Evolutionary conservation across 1,284 basidiomycete genomes (phyloP), one percentile per base, ranked within the genome.

Genomic region (Irpex sp.): DNA sequence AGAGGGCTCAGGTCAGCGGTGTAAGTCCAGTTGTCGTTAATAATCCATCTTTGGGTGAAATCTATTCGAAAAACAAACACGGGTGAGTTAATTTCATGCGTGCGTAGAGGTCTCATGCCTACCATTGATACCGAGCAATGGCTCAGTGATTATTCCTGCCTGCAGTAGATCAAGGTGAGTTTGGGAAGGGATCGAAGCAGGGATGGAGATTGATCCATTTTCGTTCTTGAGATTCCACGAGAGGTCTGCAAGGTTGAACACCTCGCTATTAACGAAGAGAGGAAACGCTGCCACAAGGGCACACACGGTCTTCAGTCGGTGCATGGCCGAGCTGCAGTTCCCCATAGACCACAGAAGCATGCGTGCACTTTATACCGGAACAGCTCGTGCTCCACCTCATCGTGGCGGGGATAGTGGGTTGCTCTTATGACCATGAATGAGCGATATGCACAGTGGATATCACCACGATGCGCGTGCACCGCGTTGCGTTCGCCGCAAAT

Each of bases 11-110:
- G 66, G 63, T 82, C 80, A 0, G 84, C 83, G 0, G 82, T 84
- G 66, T 85, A 86, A 0, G 82, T 85, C 83, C 86, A 86, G 57
- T 81, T 81, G 61, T 87, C 84, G 49, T 81, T 73, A 18, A 78
- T 76, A 51, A 87, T 75, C 84, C 84, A 85, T 63, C 85, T 75
- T 65, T 82, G 74, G 0, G 79, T 80, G 62, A 81, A 84, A 62
- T 86, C 82, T 84, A 58, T 21, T 21, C 37, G 28, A 12, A 56
- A 54, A 66, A 10, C 60, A 78, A 81, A 62, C 6, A 7, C 28
- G 28, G 28, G 7, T 33, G 3, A 33, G 28, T 7, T 33, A 33
- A 33, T 7, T 33, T 7, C 7, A 33, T n/a, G n/a, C n/a, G n/a
- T 33, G 28, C 28, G 28, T 33, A 33, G 28, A 33, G 28, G 28